A percentile compares a stretch with the other conserved stretches of the same genome.
Evolutionary conservation across 805 yeast genomes (phyloP).

Genomic region (Teunomyces atbi): DNA sequence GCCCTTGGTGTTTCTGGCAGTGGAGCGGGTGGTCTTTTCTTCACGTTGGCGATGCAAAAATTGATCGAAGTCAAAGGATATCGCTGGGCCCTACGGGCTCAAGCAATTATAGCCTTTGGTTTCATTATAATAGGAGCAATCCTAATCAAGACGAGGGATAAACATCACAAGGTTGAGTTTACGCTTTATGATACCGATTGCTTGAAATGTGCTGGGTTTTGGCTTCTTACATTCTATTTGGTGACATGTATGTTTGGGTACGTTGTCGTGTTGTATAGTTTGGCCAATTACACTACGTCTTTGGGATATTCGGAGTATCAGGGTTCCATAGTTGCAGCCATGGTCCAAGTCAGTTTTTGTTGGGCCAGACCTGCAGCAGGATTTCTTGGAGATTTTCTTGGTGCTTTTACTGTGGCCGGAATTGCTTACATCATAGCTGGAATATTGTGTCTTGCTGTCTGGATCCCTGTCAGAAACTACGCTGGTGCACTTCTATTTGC

Average conservation of each 20-base stretch:
- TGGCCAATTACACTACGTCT: conserved; percentile 59
- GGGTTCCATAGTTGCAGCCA: conserved; percentile 58
- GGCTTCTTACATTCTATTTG: conserved; percentile 40
- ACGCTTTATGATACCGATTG: conserved; percentile 41
- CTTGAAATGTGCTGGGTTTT: conserved; percentile 39
- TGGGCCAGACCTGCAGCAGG: conserved; percentile 60
- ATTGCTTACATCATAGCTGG: conserved; percentile 24
- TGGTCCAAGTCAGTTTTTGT: conserved; percentile 57
- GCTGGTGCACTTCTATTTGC: conserved; percentile 57
- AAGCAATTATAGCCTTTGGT: conserved; percentile 38
- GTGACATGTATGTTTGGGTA: conserved; percentile 58
- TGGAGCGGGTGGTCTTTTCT: conserved; percentile 52
- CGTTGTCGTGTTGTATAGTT: conserved; percentile 55
- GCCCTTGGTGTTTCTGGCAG: conserved; percentile 51
- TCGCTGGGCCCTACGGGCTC: conserved; percentile 51
- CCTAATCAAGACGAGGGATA: conserved; percentile 8
- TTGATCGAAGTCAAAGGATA: conserved; percentile 37
- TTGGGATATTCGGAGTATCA: conserved; percentile 55
- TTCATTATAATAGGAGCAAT: conserved; percentile 21
- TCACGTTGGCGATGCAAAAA: conserved; percentile 48
- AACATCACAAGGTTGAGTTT: conserved; percentile 21
- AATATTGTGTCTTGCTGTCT: conserved; percentile 34
- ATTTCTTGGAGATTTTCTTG: conserved; percentile 46
- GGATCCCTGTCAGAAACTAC: conserved; percentile 51
- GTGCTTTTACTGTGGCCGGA: conserved; percentile 47